Base-by-base conservation (phyloP, 2,329 filamentous ascomycete species). In the Aspergillus quadricinctus region DNA sequence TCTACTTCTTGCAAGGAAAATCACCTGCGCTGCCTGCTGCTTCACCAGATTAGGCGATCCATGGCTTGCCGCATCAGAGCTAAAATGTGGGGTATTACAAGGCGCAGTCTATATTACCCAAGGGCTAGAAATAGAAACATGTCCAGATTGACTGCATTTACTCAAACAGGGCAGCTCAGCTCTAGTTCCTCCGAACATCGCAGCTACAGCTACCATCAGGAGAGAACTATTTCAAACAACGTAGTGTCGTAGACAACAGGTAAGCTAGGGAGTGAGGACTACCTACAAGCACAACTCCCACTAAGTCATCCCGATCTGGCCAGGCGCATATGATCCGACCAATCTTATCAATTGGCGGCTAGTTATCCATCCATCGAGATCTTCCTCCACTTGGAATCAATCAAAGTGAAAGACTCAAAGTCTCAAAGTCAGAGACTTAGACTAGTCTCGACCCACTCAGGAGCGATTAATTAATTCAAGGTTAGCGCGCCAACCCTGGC, bases 401-500 rank as follows among this genome's bases (percentile, higher is more conserved):
- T 43, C 40, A 21, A 21, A 19, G 9, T 11, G 0, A 43, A 43
- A 2, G 40, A 19, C 40, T 21, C 40, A 21, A 23, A n/a, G n/a
- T n/a, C n/a, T n/a, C n/a, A n/a, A 21, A 4, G 31, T 35, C 31
- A 14, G 43, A 14, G 19, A 8, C 11, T 14, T 23, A 23, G 23
- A 23, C 23, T 14, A 14, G 21, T 14, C 9, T 14, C 23, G 43
- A 17, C 43, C 21, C 43, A 46, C 43, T 46, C 11, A 11, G 43
- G n/a, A 19, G 40, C 21, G 8, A 29, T 25, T 35, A 17, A 45
- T 53, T 43, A 19, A 53, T 49, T 31, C 48, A 37, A 35, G 35
- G 19, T 40, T 56, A 56, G 46, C 50, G 54, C 50, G 55, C 46
- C 45, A 31, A 48, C 50, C 46, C 43, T 11, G 35, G 29, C 25